Evolutionary conservation across 2,329 filamentous ascomycete species (phyloP), one percentile per base, ranked within the genome.

Genomic region (Aurifilum marmelostoma): DNA sequence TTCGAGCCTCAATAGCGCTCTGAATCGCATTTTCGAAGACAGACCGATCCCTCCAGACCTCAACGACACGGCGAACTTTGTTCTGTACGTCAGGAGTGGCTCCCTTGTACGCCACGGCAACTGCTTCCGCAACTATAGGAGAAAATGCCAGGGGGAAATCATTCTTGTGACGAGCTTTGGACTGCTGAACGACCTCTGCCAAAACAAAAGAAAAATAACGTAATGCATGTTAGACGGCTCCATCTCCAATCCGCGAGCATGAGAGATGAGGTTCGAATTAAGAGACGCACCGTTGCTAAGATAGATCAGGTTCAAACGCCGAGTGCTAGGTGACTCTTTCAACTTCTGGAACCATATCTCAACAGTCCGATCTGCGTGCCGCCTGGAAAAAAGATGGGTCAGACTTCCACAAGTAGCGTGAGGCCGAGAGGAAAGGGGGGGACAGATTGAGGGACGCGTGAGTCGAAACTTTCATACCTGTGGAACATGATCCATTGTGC

Each of bases 401-500:
- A 63, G 66, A 58, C 63, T 54, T 54, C 54, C 43, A 60, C 60
- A 1, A 41, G 60, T 34, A 27, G 24, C 24, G 62, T 37, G 34
- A n/a, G 27, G 9, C n/a, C 24, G 14, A 27, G 4, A 65, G 27
- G 37, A 66, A 32, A 61, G n/a, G n/a, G n/a, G n/a, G 12, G 32
- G 34, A 61, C 43, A 43, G 27, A 60, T 12, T 7, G 29, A 3
- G 27, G 21, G 12, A 29, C 41, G n/a, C 5, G 43, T 18, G 56
- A 43, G 14, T 47, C 9, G 6, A 43, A 41, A n/a, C 63, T 70
- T 14, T 73, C 79, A 72, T 89, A 97, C 94, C 94, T 91, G 82
- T 99, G 95, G 79, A 99, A 99, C 91, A 99, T 97, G 71, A 99
- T 96, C 97, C 97, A 99, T 89, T 98, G 95, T 69, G 96, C 94